Percentiles rank a stretch among this genome's conserved stretches.
Conservation (phyloP, 495 filamentous ascomycete species). For the Cladorrhinum samala region DNA sequence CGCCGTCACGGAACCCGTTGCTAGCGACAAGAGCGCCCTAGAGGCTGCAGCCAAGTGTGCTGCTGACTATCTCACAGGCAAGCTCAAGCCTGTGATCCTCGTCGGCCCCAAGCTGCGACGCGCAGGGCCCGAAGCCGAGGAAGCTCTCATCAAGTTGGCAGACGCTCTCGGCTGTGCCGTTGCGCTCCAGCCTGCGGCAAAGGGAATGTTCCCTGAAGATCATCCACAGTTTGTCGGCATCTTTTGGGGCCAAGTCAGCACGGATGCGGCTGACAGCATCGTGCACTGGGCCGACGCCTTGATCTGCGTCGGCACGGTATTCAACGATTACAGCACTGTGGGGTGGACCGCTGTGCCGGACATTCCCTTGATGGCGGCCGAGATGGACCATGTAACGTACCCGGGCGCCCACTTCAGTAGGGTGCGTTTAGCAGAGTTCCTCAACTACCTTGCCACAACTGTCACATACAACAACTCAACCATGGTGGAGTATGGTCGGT, state of each 20-base stretch:
- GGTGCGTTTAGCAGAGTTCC: conserved; percentile 18
- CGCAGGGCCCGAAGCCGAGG: conserved; percentile 11
- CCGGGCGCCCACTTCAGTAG: conserved; percentile 21
- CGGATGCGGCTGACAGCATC: conserved; percentile 18
- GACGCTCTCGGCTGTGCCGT: conserved; percentile 23
- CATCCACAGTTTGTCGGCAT: conserved; percentile 21
- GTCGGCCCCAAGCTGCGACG: conserved; percentile 18
- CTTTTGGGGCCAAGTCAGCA: conserved; percentile 24
- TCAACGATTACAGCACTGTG: conserved; percentile 24
- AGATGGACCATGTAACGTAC: conserved; percentile 21
- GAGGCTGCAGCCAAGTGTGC: conserved; percentile 14
- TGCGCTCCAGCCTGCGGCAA: conserved; percentile 22
- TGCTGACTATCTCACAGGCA: conserved; percentile 18
- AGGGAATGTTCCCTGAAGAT: conserved; percentile 23
- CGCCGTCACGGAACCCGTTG: conserved; percentile 15
- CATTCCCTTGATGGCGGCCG: conserved; percentile 15
- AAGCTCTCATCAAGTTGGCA: conserved; percentile 14
- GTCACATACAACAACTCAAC: conserved; percentile 14
- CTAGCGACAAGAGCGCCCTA: conserved; percentile 16
- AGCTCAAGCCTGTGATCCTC: conserved; percentile 21
- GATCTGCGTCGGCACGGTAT: conserved; percentile 18
- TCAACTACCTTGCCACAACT: conserved; percentile 6
- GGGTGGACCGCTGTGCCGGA: conserved; percentile 22
- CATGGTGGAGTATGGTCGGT: conserved; percentile 20
- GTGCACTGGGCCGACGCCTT: conserved; percentile 23